A percentile compares a stretch with the other conserved stretches of the same genome.
Evolutionary conservation across 768 basidiomycete genomes (phyloP).

Genomic region (Podaxis rugospora): DNA sequence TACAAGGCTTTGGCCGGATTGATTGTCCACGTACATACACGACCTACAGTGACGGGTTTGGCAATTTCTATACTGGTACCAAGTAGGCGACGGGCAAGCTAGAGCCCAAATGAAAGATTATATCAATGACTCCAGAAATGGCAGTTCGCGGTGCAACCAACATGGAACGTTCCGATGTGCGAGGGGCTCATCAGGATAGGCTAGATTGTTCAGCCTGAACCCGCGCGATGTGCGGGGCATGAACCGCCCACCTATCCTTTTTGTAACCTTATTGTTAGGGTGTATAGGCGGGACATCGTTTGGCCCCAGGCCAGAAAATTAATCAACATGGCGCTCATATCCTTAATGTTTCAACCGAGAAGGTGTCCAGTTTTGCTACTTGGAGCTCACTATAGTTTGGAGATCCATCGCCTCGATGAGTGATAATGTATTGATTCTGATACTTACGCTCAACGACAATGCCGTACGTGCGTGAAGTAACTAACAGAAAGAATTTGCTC

Average conservation of each 20-base stretch:
- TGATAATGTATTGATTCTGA: not conserved
- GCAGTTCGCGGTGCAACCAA: not conserved
- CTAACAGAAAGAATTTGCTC: not conserved
- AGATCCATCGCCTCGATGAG: not conserved
- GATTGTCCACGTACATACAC: not conserved
- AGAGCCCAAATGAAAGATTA: not conserved
- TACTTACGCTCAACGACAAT: not conserved
- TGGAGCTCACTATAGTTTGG: not conserved
- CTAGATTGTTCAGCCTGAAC: not conserved
- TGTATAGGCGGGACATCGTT: not conserved
- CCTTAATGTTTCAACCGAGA: not conserved
- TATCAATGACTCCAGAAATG: not conserved
- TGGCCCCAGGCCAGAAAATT: not conserved
- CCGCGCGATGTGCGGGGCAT: too few relatives aligned
- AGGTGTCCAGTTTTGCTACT: not conserved
- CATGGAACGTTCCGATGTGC: not conserved
- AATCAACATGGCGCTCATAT: not conserved
- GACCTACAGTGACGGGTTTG: not conserved
- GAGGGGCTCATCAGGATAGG: not conserved
- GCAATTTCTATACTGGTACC: not conserved
- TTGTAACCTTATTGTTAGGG: not conserved
- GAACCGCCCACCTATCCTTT: not conserved
- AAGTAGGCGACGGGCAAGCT: not conserved
- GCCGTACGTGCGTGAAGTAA: not conserved
- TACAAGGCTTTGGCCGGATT: not conserved